Evolutionary conservation across 257 asterid species (phyloP).

Genomic region (Oldenlandia corymbosa): DNA sequence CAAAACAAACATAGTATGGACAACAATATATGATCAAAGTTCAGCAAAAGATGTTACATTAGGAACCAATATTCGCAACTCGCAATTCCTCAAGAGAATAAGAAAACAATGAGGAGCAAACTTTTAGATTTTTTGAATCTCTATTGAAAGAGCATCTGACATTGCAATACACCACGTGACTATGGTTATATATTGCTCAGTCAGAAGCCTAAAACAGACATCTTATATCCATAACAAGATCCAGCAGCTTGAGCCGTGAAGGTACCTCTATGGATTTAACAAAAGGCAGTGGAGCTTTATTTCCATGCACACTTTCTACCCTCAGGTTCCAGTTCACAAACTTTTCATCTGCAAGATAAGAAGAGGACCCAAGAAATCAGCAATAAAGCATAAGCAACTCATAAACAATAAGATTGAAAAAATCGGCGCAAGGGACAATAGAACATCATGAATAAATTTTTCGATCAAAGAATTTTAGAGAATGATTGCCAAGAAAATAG

Average conservation of each 20-base stretch:
- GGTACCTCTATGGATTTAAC: constrained; percentile 71
- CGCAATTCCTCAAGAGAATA: background rate
- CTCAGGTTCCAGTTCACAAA: constrained; percentile 85
- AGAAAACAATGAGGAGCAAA: background rate
- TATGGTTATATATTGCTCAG: too few relatives aligned
- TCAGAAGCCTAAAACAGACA: too few relatives aligned
- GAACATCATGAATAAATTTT: too few relatives aligned
- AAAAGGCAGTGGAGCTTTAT: constrained; percentile 81
- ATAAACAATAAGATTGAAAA: background rate
- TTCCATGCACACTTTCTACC: constrained; percentile 82
- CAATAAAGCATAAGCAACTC: constrained; percentile 1
- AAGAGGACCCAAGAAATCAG: constrained; percentile 20
- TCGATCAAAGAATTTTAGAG: background rate
- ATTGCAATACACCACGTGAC: too few relatives aligned
- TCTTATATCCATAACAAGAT: too few relatives aligned
- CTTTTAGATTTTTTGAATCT: background rate
- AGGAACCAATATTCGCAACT: background rate
- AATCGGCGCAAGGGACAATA: constrained; percentile 5
- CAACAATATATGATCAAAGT: background rate
- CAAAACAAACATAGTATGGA: background rate
- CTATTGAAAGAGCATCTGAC: background rate
- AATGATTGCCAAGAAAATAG: background rate
- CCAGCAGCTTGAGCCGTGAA: background rate
- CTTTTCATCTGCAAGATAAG: constrained; percentile 54
- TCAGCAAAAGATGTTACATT: background rate